Evolutionary conservation across 192 early-diverging fungal genomes (phyloP).

Genomic region (Coemansia sp.): DNA sequence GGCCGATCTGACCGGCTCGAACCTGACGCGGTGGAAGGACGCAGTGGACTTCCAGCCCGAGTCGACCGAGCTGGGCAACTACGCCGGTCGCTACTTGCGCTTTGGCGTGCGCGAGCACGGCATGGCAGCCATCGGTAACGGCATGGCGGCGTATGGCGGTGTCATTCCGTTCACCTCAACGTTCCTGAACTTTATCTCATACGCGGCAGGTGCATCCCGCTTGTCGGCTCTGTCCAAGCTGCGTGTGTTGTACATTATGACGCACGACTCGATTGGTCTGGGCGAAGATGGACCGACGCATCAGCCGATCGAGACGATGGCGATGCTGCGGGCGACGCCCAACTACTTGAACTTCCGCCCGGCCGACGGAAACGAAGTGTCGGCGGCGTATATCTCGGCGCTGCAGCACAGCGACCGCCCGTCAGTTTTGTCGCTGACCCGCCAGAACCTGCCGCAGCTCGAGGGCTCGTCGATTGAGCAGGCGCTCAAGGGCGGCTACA

Average conservation of each 20-base stretch:
- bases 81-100: slow-evolving; percentile 86
- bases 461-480: slow-evolving; percentile 79
- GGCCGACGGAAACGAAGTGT: slow-evolving; percentile 92
- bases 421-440: slow-evolving; percentile 81
- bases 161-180: slow-evolving; percentile 83
- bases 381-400: slow-evolving; percentile 85
- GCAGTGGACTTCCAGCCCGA: slow-evolving; percentile 92
- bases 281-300: slow-evolving; percentile 99
- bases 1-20: slow-evolving; percentile 95
- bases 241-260: slow-evolving; percentile 96
- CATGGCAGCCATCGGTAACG: slow-evolving; percentile 94
- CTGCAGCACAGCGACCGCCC: slow-evolving; percentile 70
- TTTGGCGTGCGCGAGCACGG: slow-evolving; percentile 98
- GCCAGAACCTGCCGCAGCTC: slow-evolving; percentile 93
- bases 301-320: slow-evolving; percentile 95
- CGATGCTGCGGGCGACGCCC: slow-evolving; percentile 84
- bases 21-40: slow-evolving; percentile 92
- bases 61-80: slow-evolving; percentile 70
- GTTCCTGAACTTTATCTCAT: slow-evolving; percentile 92
- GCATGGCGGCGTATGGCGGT: slow-evolving; percentile 81
- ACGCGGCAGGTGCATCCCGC: slow-evolving; percentile 82
- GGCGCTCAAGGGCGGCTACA: slow-evolving; percentile 83
- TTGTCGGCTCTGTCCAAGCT: slow-evolving; percentile 84
- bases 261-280: slow-evolving; percentile 98
- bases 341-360: slow-evolving; percentile 86